A percentile compares a stretch with the other conserved stretches of the same genome.
These are phyloP conservation scores for Lactifluus subvellereus DNA, from an alignment of 768 basidiomycete genomes.

Conservation along the genomic window DNA sequence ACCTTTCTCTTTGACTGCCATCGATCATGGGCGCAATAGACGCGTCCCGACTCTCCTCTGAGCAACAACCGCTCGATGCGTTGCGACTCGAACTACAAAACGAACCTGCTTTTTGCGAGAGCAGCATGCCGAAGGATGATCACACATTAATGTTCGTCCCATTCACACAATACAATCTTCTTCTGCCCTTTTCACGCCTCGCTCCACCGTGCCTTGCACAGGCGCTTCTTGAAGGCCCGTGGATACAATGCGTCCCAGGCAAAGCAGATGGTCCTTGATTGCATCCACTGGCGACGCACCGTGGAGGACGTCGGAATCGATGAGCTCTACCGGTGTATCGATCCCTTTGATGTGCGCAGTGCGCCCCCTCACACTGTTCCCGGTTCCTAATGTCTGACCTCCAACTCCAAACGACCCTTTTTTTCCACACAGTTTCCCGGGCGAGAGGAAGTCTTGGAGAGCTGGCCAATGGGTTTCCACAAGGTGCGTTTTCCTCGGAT, in stretches of 20 bases:
- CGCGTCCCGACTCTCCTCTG: slow-evolving; percentile 6
- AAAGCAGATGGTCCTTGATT: slow-evolving; percentile 60
- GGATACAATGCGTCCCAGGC: slow-evolving; percentile 54
- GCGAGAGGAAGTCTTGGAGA: slow-evolving; percentile 61
- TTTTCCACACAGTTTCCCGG: slow-evolving; percentile 51
- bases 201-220: slow-evolving; percentile 27
- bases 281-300: slow-evolving; percentile 62
- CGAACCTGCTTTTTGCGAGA: slow-evolving; percentile 2
- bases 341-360: slow-evolving; percentile 62
- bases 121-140: slow-evolving; percentile 18
- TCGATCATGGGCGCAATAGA: slow-evolving; percentile 16
- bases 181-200: background rate
- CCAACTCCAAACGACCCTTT: background rate
- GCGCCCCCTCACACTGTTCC: background rate
- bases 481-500: slow-evolving; percentile 40
- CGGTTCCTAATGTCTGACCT: background rate
- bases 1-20: background rate
- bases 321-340: slow-evolving; percentile 51
- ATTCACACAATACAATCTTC: background rate
- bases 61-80: slow-evolving; percentile 15
- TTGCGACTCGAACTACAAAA: slow-evolving; percentile 12
- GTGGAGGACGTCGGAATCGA: slow-evolving; percentile 63
- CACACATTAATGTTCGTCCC: slow-evolving; percentile 13
- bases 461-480: slow-evolving; percentile 77
- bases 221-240: slow-evolving; percentile 73